A percentile compares a stretch with the other conserved stretches of the same genome.
These are phyloP conservation scores for Tricholoma bakamatsutake DNA, from an alignment of 768 basidiomycete species.

Conservation along the genomic window DNA sequence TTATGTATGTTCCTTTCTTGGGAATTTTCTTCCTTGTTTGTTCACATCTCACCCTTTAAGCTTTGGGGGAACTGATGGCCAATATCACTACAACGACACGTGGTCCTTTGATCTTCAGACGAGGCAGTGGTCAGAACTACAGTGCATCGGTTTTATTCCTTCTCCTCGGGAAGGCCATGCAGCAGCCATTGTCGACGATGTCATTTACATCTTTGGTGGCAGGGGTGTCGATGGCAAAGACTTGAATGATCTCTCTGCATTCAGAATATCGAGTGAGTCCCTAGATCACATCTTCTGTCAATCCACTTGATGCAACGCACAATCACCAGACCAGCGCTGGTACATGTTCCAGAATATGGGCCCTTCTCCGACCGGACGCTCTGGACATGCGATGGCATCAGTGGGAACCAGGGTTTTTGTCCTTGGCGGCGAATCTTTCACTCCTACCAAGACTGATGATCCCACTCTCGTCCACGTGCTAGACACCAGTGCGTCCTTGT, in stretches of 20 bases:
- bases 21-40: slow-evolving; percentile 7
- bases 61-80: slow-evolving; percentile 98
- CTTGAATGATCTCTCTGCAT: slow-evolving; percentile 88
- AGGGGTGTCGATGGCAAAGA: slow-evolving; percentile 97
- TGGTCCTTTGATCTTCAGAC: slow-evolving; percentile 89
- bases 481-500: slow-evolving; percentile 76
- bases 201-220: slow-evolving; percentile 96
- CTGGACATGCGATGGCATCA: slow-evolving; percentile 98
- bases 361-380: slow-evolving; percentile 85
- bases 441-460: slow-evolving; percentile 70
- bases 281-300: slow-evolving; percentile 1
- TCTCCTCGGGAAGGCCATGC: slow-evolving; percentile 95
- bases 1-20: slow-evolving; percentile 52
- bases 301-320: slow-evolving; percentile 4
- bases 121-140: slow-evolving; percentile 82
- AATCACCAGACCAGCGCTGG: slow-evolving; percentile 84
- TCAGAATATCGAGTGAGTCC: slow-evolving; percentile 91
- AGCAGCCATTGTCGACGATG: slow-evolving; percentile 93
- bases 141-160: slow-evolving; percentile 96
- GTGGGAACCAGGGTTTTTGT: slow-evolving; percentile 87
- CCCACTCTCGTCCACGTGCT: slow-evolving; percentile 81
- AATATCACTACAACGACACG: slow-evolving; percentile 98
- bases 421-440: slow-evolving; percentile 89
- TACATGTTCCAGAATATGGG: slow-evolving; percentile 99
- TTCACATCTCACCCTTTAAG: slow-evolving; percentile 30